Conservation (phyloP, 1,284 basidiomycete species). For the Fomitopsis betulina region DNA sequence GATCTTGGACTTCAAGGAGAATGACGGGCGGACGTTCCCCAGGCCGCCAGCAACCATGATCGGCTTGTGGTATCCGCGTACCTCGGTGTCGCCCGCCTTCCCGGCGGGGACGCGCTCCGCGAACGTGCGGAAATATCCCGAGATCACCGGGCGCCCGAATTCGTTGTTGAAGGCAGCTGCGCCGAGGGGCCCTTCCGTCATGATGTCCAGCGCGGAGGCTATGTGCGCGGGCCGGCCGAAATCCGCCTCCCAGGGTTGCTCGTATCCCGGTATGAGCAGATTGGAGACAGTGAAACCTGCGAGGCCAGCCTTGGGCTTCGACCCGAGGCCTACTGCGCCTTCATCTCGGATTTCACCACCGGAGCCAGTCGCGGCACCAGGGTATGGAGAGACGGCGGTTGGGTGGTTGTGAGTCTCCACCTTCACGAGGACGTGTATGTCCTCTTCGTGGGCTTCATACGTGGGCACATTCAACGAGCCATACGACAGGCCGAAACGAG, state of each 20-base stretch:
- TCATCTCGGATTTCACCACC: constrained; percentile 99
- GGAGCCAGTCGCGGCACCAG: constrained; percentile 96
- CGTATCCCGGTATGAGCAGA: constrained; percentile 83
- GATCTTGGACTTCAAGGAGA: constrained; percentile 76
- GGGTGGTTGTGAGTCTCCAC: constrained; percentile 99
- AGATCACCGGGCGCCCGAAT: constrained; percentile 87
- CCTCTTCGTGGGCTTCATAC: constrained; percentile 60
- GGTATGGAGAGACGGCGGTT: constrained; percentile 96
- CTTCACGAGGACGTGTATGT: constrained; percentile 93
- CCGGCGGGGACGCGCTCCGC: constrained; percentile 61
- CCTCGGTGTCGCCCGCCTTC: constrained; percentile 44
- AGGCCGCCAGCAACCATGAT: constrained; percentile 99
- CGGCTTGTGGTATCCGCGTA: constrained; percentile 98
- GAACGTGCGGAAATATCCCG: constrained; percentile 90
- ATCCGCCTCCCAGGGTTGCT: constrained; percentile 90
- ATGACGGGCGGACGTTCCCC: constrained; percentile 85
- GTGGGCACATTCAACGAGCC: constrained; percentile 34
- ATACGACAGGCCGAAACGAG: constrained; percentile 73
- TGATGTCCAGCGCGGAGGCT: constrained; percentile 92
- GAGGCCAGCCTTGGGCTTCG: constrained; percentile 95
- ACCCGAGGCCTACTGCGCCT: constrained; percentile 92
- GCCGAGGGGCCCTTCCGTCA: constrained; percentile 94
- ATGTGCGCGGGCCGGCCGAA: constrained; percentile 91
- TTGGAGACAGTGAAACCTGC: constrained; percentile 96
- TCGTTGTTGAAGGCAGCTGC: constrained; percentile 98